Evolutionary conservation across 2,329 filamentous ascomycete species (phyloP), one percentile per base, ranked within the genome.

Genomic region (Epichloe gansuensis): DNA sequence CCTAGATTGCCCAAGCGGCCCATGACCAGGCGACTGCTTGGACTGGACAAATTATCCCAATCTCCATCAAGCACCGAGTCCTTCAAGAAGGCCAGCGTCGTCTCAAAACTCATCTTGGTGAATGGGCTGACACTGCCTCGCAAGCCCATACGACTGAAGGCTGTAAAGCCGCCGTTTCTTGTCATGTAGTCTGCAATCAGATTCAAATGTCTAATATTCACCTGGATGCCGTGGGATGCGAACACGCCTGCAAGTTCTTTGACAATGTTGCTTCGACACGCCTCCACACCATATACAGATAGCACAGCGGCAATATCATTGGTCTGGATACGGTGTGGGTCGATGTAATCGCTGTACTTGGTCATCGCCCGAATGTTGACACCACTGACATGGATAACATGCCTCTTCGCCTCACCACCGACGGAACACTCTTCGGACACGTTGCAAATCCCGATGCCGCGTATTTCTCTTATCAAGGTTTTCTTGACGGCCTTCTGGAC

Each of bases 41-140:
- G 93, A 54, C 85, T 89, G 54, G 78, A 81, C 55, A 98, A 73
- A 61, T 93, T 86, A 67, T 98, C 93, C 76, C 82, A 88, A 67
- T 97, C 93, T 48, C 87, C 84, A 63, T 95, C 89, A 53, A 94
- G 73, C 27, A 96, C 85, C 1, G 93, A 90, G 64, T 97, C 93
- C 67, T 87, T 90, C 62, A 98, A 75, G 74, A 96, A 96, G 1
- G 86, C 84, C 40, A 97, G 79, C 2, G 93, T 98, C 4, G 93
- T 98, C 77, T 98, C 93, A 71, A 97, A 98, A 67, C 88, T 95
- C 91, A 97, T 97, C 77, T 97, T 97, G 70, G 93, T 91, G 60
- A 98, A 91, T 0, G 93, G 89, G 58, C 84, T 90, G 31, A 91
- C 84, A 62, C 88, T 90, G 57, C 87, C 83, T 64, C 82, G 83